Conservation (phyloP, 2,329 filamentous ascomycete species). For the Didymella lethalis region DNA sequence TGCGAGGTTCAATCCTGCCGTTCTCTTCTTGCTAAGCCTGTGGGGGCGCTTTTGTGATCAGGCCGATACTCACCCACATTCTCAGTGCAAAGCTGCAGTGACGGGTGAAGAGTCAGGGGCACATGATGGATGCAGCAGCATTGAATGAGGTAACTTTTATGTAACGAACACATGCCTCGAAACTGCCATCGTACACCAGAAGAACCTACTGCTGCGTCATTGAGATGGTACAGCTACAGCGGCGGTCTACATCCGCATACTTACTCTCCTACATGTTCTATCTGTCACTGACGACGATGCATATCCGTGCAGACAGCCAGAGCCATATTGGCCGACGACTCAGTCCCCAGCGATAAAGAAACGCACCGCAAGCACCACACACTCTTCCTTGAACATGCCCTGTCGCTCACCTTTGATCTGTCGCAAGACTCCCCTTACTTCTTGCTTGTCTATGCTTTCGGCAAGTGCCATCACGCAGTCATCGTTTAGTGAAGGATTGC, state of each 20-base stretch:
- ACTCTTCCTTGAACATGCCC: conserved; percentile 53
- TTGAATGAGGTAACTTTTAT: too few relatives aligned
- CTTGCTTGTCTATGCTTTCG: conserved; percentile 25
- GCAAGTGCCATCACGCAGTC: conserved; percentile 50
- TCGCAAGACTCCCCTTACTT: conserved; percentile 41
- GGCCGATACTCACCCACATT: neutral
- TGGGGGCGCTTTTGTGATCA: neutral
- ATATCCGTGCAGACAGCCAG: too few relatives aligned
- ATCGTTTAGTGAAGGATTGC: conserved; percentile 41
- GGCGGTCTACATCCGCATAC: too few relatives aligned
- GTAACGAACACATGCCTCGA: too few relatives aligned
- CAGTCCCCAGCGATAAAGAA: conserved; percentile 36
- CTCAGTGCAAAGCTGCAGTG: neutral
- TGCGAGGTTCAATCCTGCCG: neutral
- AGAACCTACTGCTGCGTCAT: too few relatives aligned
- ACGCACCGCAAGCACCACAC: conserved; percentile 53
- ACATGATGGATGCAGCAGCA: too few relatives aligned
- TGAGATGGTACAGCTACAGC: too few relatives aligned
- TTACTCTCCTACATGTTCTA: too few relatives aligned
- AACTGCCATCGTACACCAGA: too few relatives aligned
- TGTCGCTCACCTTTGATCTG: conserved; percentile 51
- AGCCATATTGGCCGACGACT: neutral
- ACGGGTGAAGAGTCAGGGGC: too few relatives aligned
- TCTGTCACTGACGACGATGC: too few relatives aligned
- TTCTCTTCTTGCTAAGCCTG: neutral